These are phyloP conservation scores for Alternaria panax DNA, from an alignment of 2,329 filamentous ascomycete genomes.

Conservation along the genomic window DNA sequence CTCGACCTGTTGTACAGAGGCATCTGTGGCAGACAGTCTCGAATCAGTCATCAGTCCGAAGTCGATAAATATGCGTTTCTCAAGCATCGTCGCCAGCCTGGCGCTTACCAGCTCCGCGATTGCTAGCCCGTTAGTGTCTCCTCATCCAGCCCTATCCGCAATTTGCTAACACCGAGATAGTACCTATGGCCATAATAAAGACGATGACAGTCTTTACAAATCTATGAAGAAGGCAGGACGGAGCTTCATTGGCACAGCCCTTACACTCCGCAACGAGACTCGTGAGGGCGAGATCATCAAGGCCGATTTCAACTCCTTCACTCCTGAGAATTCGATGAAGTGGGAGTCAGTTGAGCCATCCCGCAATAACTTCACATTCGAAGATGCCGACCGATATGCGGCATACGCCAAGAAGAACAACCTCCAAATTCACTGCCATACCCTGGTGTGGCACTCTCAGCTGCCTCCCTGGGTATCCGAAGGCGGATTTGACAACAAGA, in stretches of 20 bases:
- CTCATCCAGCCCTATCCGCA: neutral
- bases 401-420: slow-evolving; percentile 47
- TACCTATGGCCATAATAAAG: slow-evolving; percentile 13
- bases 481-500: slow-evolving; percentile 51
- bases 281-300: slow-evolving; percentile 35
- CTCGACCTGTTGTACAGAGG: neutral
- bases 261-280: slow-evolving; percentile 36
- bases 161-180: neutral
- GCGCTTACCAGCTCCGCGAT: slow-evolving; percentile 31
- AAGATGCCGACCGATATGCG: slow-evolving; percentile 46
- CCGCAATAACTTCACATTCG: slow-evolving; percentile 50
- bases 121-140: slow-evolving; percentile 24
- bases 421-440: slow-evolving; percentile 51
- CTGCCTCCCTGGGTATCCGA: slow-evolving; percentile 50
- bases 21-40: slow-evolving; percentile 16
- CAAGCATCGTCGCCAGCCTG: slow-evolving; percentile 33
- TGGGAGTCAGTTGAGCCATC: slow-evolving; percentile 50
- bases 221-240: slow-evolving; percentile 31
- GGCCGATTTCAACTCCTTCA: slow-evolving; percentile 42
- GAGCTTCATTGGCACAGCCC: slow-evolving; percentile 36
- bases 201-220: slow-evolving; percentile 35
- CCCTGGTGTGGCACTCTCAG: slow-evolving; percentile 53
- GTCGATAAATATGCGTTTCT: slow-evolving; percentile 35
- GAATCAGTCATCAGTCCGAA: neutral
- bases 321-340: slow-evolving; percentile 36